A percentile compares a stretch with the other conserved stretches of the same genome.
These are phyloP conservation scores for Aspergillus olivimuriae DNA, from an alignment of 495 filamentous ascomycete genomes.

Conservation along the genomic window DNA sequence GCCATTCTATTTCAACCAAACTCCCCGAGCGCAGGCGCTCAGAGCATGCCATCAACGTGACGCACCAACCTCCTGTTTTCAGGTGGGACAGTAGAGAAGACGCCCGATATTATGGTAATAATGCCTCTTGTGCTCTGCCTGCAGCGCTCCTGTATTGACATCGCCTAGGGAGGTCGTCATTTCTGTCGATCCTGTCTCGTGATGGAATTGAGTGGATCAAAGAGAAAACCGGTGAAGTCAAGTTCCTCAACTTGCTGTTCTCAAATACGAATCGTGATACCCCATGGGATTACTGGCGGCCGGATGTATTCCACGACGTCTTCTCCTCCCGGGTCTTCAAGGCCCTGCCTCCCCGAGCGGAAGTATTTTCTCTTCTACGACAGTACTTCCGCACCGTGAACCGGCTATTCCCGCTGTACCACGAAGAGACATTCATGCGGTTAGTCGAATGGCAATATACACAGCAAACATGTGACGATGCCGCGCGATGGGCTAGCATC, in stretches of 20 bases:
- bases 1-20: background rate
- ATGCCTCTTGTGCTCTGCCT: background rate
- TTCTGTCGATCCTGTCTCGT: slow-evolving; percentile 89
- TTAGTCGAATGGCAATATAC: slow-evolving; percentile 93
- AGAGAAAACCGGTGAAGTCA: slow-evolving; percentile 82
- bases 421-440: slow-evolving; percentile 93
- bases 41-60: slow-evolving; percentile 35
- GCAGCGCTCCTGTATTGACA: slow-evolving; percentile 10
- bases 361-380: slow-evolving; percentile 71
- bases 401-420: slow-evolving; percentile 92
- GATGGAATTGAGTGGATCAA: slow-evolving; percentile 98
- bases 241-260: slow-evolving; percentile 80
- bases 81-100: slow-evolving; percentile 76
- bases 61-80: slow-evolving; percentile 39
- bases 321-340: slow-evolving; percentile 77
- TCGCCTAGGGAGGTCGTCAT: slow-evolving; percentile 73
- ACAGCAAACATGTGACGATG: slow-evolving; percentile 80
- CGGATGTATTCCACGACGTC: slow-evolving; percentile 84
- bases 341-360: slow-evolving; percentile 69
- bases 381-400: slow-evolving; percentile 97
- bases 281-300: slow-evolving; percentile 86
- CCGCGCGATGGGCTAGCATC: slow-evolving; percentile 93
- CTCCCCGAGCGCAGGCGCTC: slow-evolving; percentile 10
- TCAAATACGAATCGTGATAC: slow-evolving; percentile 65
- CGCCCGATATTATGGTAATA: slow-evolving; percentile 81